Evolutionary conservation across 2,329 filamentous ascomycete species (phyloP), one percentile per base, ranked within the genome.

Genomic region (Xylariaceae sp.): DNA sequence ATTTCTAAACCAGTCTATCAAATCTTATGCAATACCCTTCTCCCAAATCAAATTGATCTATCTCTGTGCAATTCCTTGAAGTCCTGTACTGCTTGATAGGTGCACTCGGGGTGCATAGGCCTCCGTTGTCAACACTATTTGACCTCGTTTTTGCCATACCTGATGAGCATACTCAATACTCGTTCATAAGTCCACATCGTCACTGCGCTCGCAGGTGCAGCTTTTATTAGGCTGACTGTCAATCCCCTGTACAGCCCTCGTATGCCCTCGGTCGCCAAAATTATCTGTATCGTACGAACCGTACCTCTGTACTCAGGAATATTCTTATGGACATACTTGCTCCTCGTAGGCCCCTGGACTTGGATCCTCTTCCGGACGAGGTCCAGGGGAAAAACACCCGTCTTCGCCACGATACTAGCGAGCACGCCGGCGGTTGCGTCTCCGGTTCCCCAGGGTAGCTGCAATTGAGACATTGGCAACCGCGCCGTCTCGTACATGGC

Each of bases 111-210:
- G 22, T 26, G 11, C n/a, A n/a, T n/a, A n/a, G n/a, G 22, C 11
- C 22, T 26, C 22, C 11, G 6, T 6, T 11, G 6, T 26, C 11
- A 26, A 11, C 22, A 6, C 11, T 26, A 11, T 11, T 26, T 6
- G 11, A 15, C 19, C 17, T 28, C 61, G 39, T 60, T 54, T 33
- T 64, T 61, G 43, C 68, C 64, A 48, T 40, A 45, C 15, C 54
- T 55, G 24, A 73, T 67, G 45, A 91, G 68, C 17, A 79, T 51
- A 38, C 71, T 76, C 67, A 96, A 68, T 15, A 78, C 78, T 57
- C 83, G 73, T 68, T 95, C 90, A 64, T 95, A 96, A 2, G 88
- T 94, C 89, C 89, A 96, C 73, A 96, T 87, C 0, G 90, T 96
- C 24, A 95, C 80, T 6, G 90, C 89, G 62, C 87, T 93, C 19